Conservation (phyloP, 2,329 filamentous ascomycete species). For the Venturiaceae sp. region DNA sequence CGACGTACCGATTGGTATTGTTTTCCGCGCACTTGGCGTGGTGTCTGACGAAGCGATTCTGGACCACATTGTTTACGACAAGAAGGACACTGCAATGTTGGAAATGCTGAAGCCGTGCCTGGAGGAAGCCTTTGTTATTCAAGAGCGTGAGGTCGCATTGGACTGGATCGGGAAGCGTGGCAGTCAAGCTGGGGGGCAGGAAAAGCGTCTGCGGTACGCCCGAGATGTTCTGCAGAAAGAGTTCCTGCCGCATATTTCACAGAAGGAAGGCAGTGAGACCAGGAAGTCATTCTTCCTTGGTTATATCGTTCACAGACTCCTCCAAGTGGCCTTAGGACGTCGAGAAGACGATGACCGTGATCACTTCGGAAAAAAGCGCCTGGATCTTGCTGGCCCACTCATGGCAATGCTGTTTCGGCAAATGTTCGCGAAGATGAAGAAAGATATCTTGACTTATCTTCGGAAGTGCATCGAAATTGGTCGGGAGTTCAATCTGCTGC, state of each 20-base stretch:
- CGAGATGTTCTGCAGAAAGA: constrained; percentile 96
- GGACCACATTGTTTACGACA: constrained; percentile 94
- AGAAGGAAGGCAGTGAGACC: constrained; percentile 88
- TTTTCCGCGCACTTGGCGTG: constrained; percentile 90
- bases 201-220: constrained; percentile 86
- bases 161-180: constrained; percentile 95
- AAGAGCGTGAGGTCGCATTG: constrained; percentile 86
- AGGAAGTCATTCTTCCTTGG: constrained; percentile 96
- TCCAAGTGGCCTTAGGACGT: constrained; percentile 86
- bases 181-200: constrained; percentile 62
- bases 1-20: constrained; percentile 87
- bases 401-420: constrained; percentile 94
- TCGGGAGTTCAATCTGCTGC: constrained; percentile 79
- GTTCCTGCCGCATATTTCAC: constrained; percentile 90
- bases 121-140: constrained; percentile 92
- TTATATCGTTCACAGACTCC: constrained; percentile 95
- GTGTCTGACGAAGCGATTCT: constrained; percentile 97
- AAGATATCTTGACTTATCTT: constrained; percentile 83
- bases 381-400: constrained; percentile 88
- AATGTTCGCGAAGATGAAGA: constrained; percentile 82
- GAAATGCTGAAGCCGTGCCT: constrained; percentile 97
- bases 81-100: constrained; percentile 91
- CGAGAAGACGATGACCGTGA: constrained; percentile 95
- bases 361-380: constrained; percentile 97
- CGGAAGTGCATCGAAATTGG: constrained; percentile 85